A percentile compares a stretch with the other conserved stretches of the same genome.
Evolutionary conservation across 2,329 filamentous ascomycete genomes (phyloP).

Genomic region (Alternaria consortialis): DNA sequence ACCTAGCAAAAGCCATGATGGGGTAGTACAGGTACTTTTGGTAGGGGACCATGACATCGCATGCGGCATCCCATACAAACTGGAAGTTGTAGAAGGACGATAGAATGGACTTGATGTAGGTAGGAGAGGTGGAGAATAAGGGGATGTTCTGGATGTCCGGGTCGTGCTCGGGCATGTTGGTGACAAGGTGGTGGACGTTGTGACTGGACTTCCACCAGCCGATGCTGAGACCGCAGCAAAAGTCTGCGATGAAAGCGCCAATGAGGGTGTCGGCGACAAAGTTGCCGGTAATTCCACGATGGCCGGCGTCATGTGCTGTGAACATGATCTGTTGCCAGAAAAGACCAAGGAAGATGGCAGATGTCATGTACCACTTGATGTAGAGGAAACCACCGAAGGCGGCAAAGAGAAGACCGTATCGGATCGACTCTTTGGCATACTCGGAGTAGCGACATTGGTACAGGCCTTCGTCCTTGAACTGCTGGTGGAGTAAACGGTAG

Average conservation of each 20-base stretch:
- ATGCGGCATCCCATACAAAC: slow-evolving; percentile 80
- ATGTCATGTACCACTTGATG: slow-evolving; percentile 65
- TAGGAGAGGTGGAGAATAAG: slow-evolving; percentile 85
- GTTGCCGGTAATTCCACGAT: slow-evolving; percentile 68
- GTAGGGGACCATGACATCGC: slow-evolving; percentile 73
- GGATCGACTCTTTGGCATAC: slow-evolving; percentile 67
- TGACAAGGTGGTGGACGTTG: slow-evolving; percentile 73
- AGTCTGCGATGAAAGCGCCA: slow-evolving; percentile 70
- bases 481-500: slow-evolving; percentile 66
- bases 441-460: slow-evolving; percentile 68
- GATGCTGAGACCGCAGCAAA: slow-evolving; percentile 71
- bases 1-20: slow-evolving; percentile 80
- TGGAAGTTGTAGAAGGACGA: slow-evolving; percentile 85
- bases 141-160: slow-evolving; percentile 70
- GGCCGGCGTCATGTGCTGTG: slow-evolving; percentile 71
- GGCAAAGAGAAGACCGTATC: slow-evolving; percentile 63
- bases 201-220: slow-evolving; percentile 76
- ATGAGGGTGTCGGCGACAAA: slow-evolving; percentile 68
- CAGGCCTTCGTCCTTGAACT: slow-evolving; percentile 63
- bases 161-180: slow-evolving; percentile 65
- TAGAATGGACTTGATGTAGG: slow-evolving; percentile 75
- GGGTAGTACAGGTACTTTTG: slow-evolving; percentile 87
- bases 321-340: slow-evolving; percentile 78
- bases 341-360: slow-evolving; percentile 66
- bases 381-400: slow-evolving; percentile 59